Base-by-base conservation (phyloP, 208 protist genomes). In the Blechomonas ayalai region DNA sequence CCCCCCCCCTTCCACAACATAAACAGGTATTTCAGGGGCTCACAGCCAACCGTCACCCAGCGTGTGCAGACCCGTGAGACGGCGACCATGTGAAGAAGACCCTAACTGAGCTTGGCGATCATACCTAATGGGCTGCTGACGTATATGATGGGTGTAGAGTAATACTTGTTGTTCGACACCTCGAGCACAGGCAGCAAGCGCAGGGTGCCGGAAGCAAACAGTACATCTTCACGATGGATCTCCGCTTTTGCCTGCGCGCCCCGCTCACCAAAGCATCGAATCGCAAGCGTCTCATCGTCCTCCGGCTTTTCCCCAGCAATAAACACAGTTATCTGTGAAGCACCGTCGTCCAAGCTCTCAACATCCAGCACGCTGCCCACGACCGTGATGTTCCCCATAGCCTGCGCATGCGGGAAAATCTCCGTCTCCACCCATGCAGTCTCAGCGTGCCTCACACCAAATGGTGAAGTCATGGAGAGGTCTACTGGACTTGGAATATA, bases 401-500 rank as follows among this genome's bases (percentile, higher is more conserved):
- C 61, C 29, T 75, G 59, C n/a, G 76, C 74, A 62, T 80, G 72
- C 46, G 72, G 73, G 9, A 70, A 62, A 37, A 94, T 33, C 29
- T 89, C 71, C 23, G 75, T 80, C 19, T 90, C 81, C 13, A 55
- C 40, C 86, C 86, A 94, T 20, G 51, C 37, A 19, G 25, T 23
- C 28, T 64, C 23, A 19, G 46, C 27, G 16, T 29, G 28, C 20
- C 58, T 42, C 5, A 55, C 59, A 28, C 73, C 67, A 63, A 91
- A 94, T 12, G 86, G 86, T 3, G 71, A 65, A 7, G 86, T 91
- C 46, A 79, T 73, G 15, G 80, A 67, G 32, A 94, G 66, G 55
- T 94, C 82, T 2, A 94, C 86, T 1, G 86, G 86, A 35, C 82
- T 94, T 8, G 86, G 86, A 28, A 94, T 79, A 54, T 89, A 94